These are phyloP conservation scores for Termitomyces sp. DNA, from an alignment of 768 basidiomycete genomes.

Conservation along the genomic window DNA sequence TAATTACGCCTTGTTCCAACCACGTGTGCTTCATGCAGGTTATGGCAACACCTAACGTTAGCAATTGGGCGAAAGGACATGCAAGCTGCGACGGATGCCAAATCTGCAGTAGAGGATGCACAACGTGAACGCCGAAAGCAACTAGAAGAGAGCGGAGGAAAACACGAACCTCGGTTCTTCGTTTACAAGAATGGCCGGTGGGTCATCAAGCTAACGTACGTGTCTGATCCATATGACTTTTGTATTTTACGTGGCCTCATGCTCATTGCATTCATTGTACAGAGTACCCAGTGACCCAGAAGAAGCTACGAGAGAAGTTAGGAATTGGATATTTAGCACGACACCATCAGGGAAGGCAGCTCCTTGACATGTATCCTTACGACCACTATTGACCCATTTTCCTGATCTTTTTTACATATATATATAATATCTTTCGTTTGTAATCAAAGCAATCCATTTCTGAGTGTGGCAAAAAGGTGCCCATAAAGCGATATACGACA, in stretches of 20 bases:
- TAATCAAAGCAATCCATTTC: slow-evolving; percentile 2
- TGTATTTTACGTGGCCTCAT: background rate
- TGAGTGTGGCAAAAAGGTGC: background rate
- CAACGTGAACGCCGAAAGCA: slow-evolving; percentile 77
- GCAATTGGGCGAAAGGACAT: slow-evolving; percentile 89
- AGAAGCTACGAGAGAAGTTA: slow-evolving; percentile 59
- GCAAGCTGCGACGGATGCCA: slow-evolving; percentile 90
- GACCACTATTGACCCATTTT: background rate
- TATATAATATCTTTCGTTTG: background rate
- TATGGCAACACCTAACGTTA: slow-evolving; percentile 81
- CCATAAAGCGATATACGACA: background rate
- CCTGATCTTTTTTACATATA: background rate
- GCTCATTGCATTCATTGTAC: background rate
- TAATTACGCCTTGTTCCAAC: background rate
- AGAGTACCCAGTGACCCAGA: slow-evolving; percentile 71
- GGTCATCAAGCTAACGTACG: slow-evolving; percentile 74
- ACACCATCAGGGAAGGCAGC: background rate
- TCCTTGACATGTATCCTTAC: background rate
- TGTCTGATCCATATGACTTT: slow-evolving; percentile 8
- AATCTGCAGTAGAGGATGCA: slow-evolving; percentile 85
- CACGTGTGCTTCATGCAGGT: slow-evolving; percentile 27
- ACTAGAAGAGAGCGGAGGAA: slow-evolving; percentile 69
- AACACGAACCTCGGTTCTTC: slow-evolving; percentile 79
- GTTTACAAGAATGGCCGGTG: slow-evolving; percentile 70
- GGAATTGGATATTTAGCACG: slow-evolving; percentile 72